Evolutionary conservation across 345 rosid genomes (phyloP).

Genomic region (Linum tenue): DNA sequence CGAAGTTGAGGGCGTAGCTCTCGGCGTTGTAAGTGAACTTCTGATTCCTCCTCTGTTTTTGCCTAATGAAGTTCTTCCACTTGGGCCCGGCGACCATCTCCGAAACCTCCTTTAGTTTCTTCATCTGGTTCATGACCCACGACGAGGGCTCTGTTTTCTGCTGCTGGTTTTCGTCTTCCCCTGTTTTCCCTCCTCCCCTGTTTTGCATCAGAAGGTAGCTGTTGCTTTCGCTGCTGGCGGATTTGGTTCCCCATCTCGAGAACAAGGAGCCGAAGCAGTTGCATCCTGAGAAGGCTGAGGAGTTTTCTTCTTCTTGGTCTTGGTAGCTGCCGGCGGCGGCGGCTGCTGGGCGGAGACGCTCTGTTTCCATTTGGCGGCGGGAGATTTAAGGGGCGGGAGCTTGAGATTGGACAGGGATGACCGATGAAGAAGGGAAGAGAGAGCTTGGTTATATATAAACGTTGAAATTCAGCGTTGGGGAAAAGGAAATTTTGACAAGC

Average conservation of each 20-base stretch:
- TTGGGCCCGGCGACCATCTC: slow-evolving; percentile 47
- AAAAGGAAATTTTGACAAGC: too few relatives aligned
- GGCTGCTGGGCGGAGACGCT: not conserved
- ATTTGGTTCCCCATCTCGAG: not conserved
- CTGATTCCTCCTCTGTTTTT: slow-evolving; percentile 12
- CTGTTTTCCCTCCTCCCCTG: too few relatives aligned
- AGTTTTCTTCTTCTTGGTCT: not conserved
- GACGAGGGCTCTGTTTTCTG: not conserved
- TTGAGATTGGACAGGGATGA: too few relatives aligned
- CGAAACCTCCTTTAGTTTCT: slow-evolving; percentile 33
- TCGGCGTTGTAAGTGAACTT: slow-evolving; percentile 37
- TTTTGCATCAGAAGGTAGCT: not conserved
- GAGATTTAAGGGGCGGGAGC: too few relatives aligned
- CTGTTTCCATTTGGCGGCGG: not conserved
- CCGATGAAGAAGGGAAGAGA: too few relatives aligned
- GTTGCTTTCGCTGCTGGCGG: not conserved
- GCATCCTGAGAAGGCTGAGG: not conserved
- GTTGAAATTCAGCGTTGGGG: too few relatives aligned
- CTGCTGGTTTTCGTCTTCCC: not conserved
- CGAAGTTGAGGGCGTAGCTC: slow-evolving; percentile 62
- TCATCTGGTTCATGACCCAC: slow-evolving; percentile 31
- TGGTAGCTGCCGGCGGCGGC: too few relatives aligned
- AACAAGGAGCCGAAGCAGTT: not conserved
- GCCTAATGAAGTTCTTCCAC: slow-evolving; percentile 38
- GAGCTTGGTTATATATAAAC: too few relatives aligned